These are phyloP conservation scores for Coemansia sp. DNA, from an alignment of 192 early-diverging fungal species.

Conservation along the genomic window DNA sequence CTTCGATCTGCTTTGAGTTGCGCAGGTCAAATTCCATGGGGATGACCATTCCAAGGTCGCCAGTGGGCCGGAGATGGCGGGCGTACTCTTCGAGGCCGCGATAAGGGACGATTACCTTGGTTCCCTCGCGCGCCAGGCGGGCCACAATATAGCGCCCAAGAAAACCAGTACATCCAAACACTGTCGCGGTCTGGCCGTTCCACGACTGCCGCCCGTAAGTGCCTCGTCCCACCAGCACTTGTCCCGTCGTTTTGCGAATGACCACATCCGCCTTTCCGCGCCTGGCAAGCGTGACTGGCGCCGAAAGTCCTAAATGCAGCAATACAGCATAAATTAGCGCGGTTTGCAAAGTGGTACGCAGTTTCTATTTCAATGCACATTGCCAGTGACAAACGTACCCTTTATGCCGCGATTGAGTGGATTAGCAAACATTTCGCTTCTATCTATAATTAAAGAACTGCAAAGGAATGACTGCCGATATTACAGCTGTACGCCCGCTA, in stretches of 20 bases:
- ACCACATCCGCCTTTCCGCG: conserved; percentile 52
- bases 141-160: conserved; percentile 91
- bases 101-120: conserved; percentile 87
- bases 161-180: conserved; percentile 96
- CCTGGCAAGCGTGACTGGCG: conserved; percentile 28
- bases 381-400: conserved; percentile 12
- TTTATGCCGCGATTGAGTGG: conserved; percentile 31
- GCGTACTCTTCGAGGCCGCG: conserved; percentile 81
- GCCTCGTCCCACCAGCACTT: conserved; percentile 59
- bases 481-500: not conserved
- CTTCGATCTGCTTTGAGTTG: conserved; percentile 79
- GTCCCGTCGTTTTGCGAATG: conserved; percentile 47
- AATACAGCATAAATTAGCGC: not conserved
- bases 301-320: conserved; percentile 22
- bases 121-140: conserved; percentile 88
- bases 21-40: conserved; percentile 88
- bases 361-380: not conserved
- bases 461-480: not conserved
- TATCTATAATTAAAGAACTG: too few relatives aligned
- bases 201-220: conserved; percentile 74
- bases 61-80: conserved; percentile 87
- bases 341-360: not conserved
- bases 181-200: conserved; percentile 87
- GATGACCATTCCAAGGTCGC: conserved; percentile 93
- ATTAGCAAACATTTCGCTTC: conserved; percentile 19